Conservation (phyloP, 371 early-diverging fungal genomes). For the Mortierella sp. region DNA sequence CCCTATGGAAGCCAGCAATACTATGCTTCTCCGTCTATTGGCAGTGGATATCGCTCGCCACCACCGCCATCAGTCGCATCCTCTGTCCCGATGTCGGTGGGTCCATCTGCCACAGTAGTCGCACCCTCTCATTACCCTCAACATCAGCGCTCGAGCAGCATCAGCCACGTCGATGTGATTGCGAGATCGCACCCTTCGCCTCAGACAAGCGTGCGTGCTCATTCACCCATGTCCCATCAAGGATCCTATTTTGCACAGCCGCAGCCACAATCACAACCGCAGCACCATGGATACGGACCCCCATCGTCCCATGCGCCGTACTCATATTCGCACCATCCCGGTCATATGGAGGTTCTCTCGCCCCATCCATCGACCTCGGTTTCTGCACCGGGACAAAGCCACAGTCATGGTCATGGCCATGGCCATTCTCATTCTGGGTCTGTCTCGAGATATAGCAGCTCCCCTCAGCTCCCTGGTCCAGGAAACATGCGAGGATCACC, state of each 20-base stretch:
- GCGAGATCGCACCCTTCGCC: slow-evolving; percentile 34
- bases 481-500: slow-evolving; percentile 33
- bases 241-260: slow-evolving; percentile 32
- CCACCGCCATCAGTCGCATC: slow-evolving; percentile 24
- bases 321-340: slow-evolving; percentile 19
- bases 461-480: slow-evolving; percentile 36
- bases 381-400: slow-evolving; percentile 5
- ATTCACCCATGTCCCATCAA: slow-evolving; percentile 39
- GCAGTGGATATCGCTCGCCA: slow-evolving; percentile 33
- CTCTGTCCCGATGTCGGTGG: slow-evolving; percentile 14
- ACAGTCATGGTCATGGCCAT: no score
- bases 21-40: slow-evolving; percentile 12
- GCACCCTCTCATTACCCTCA: slow-evolving; percentile 30
- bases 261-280: slow-evolving; percentile 18
- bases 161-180: slow-evolving; percentile 23
- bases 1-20: slow-evolving; percentile 34
- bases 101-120: slow-evolving; percentile 18
- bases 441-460: slow-evolving; percentile 37
- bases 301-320: slow-evolving; percentile 12
- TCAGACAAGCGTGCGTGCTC: slow-evolving; percentile 18
- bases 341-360: slow-evolving; percentile 24
- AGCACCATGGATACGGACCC: slow-evolving; percentile 26
- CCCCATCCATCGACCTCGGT: slow-evolving; percentile 26
- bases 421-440: slow-evolving; percentile 30
- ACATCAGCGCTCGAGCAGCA: slow-evolving; percentile 43